These are phyloP conservation scores for Adansonia digitata DNA, from an alignment of 345 rosid species.

Conservation along the genomic window DNA sequence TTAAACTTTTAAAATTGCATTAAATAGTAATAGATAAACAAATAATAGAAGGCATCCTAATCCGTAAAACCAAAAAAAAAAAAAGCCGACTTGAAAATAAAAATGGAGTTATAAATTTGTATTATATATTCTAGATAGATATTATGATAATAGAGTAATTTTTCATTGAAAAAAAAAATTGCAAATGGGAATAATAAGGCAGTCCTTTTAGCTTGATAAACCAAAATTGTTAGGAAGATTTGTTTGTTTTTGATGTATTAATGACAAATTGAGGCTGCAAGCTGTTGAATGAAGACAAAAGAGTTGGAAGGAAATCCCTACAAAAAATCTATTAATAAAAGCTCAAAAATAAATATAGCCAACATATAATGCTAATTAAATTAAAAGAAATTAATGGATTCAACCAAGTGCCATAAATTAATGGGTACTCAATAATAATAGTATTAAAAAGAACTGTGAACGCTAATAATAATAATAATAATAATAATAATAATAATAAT, in stretches of 20 bases:
- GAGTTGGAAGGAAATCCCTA: neutral
- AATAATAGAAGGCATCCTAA: too few relatives aligned
- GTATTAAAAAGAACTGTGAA: too few relatives aligned
- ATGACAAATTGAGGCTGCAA: neutral
- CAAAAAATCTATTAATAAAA: neutral
- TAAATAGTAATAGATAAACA: too few relatives aligned
- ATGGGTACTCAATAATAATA: neutral
- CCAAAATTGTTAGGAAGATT: neutral
- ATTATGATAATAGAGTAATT: neutral
- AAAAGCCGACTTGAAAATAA: neutral
- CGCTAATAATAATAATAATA: too few relatives aligned
- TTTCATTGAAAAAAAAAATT: neutral
- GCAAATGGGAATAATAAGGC: neutral
- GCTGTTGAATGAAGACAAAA: neutral
- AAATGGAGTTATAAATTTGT: neutral
- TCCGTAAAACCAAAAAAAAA: too few relatives aligned
- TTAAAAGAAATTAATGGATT: neutral
- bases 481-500: too few relatives aligned
- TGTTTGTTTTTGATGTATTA: neutral
- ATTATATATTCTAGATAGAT: neutral
- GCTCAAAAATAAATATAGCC: neutral
- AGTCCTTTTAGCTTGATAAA: neutral
- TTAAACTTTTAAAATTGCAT: too few relatives aligned
- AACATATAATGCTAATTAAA: neutral
- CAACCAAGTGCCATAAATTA: neutral